Evolutionary conservation across 345 rosid species (phyloP).

Genomic region (Boechera retrofracta): DNA sequence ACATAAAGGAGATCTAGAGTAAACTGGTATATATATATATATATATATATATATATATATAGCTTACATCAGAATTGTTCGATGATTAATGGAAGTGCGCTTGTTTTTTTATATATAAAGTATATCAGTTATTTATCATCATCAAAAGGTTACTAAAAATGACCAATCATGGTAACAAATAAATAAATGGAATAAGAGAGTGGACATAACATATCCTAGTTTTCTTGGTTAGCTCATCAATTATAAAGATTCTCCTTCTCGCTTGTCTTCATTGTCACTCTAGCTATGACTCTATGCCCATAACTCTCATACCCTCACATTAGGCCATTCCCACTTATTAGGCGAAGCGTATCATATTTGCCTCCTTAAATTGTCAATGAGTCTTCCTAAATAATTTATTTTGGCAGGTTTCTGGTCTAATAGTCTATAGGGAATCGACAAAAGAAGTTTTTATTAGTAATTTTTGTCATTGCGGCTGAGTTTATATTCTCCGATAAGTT

Average conservation of each 20-base stretch:
- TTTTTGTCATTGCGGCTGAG: not conserved
- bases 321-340: constrained; percentile 28
- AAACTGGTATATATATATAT: not conserved
- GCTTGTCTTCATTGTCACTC: constrained; percentile 26
- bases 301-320: constrained; percentile 37
- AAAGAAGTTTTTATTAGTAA: not conserved
- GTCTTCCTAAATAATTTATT: not conserved
- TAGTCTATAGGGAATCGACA: not conserved
- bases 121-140: constrained; percentile 7
- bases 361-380: constrained; percentile 31
- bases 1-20: not conserved
- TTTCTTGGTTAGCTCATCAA: constrained; percentile 24
- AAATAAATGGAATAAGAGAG: constrained; percentile 16
- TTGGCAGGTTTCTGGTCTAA: constrained; percentile 1
- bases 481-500: not conserved
- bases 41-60: not conserved
- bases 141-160: constrained; percentile 8
- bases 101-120: not conserved
- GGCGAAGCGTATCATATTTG: constrained; percentile 21
- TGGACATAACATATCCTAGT: constrained; percentile 17
- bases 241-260: constrained; percentile 7
- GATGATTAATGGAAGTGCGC: not conserved
- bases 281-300: constrained; percentile 36
- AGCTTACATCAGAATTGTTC: not conserved
- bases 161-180: constrained; percentile 22